Conservation (phyloP, 441 rosid genomes). For the Populus hybrid region DNA sequence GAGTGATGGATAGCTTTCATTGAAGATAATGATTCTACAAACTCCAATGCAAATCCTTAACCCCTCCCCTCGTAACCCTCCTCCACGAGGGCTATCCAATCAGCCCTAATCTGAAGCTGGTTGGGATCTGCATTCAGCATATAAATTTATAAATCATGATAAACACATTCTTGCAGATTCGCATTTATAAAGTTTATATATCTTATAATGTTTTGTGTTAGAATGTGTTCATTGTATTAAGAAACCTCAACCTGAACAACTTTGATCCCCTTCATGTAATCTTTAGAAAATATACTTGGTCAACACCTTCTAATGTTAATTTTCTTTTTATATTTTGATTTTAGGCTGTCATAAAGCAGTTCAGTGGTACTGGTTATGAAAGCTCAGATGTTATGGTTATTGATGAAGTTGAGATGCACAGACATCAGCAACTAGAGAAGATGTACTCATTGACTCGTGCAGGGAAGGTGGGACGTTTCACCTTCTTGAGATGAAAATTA, state of each 20-base stretch:
- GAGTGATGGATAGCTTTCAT: too few species aligned
- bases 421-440: conserved; percentile 88
- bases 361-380: conserved; percentile 78
- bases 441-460: conserved; percentile 76
- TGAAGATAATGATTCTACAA: too few species aligned
- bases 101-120: neutral
- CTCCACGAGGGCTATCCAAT: too few species aligned
- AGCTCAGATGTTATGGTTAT: conserved; percentile 80
- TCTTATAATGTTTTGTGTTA: neutral
- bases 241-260: neutral
- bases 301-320: neutral
- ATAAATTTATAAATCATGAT: neutral
- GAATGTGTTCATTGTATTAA: neutral
- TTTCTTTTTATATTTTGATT: conserved; percentile 15
- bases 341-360: conserved; percentile 94
- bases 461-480: conserved; percentile 49
- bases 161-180: neutral
- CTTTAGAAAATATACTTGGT: conserved; percentile 1
- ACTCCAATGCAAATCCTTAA: too few species aligned
- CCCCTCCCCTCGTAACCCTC: too few species aligned
- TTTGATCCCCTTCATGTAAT: neutral
- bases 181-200: neutral
- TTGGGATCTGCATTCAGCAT: neutral
- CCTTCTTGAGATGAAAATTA: neutral
- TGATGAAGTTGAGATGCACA: conserved; percentile 89